Conservation (phyloP, 495 filamentous ascomycete genomes). For the Aspergillus saccharolyticus region DNA sequence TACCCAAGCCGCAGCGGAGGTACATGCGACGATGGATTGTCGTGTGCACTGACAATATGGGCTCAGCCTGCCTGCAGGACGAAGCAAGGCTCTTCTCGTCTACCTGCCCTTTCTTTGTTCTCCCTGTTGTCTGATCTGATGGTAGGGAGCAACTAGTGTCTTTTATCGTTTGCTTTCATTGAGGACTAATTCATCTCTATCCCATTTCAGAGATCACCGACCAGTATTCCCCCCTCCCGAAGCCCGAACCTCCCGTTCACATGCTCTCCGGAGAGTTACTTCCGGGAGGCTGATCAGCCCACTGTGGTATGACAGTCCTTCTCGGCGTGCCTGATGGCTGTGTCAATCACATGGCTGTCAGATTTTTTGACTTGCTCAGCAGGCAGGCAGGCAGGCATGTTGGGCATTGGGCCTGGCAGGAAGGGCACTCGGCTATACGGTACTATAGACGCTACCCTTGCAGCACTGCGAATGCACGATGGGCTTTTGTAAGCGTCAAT, state of each 20-base stretch:
- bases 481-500: background rate
- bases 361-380: background rate
- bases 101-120: background rate
- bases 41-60: background rate
- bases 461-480: background rate
- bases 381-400: background rate
- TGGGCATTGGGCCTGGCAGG: background rate
- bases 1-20: background rate
- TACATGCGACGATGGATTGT: background rate
- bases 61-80: background rate
- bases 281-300: background rate
- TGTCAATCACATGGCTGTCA: conserved; percentile 6
- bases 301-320: background rate
- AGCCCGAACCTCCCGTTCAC: background rate
- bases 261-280: background rate
- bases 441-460: background rate
- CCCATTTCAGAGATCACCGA: background rate
- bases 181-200: background rate
- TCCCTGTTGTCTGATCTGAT: background rate
- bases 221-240: background rate
- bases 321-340: background rate
- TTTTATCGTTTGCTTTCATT: background rate
- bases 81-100: background rate
- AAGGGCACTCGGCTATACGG: background rate
- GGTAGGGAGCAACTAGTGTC: background rate